Evolutionary conservation across 1,284 basidiomycete genomes (phyloP), one percentile per base, ranked within the genome.

Genomic region (Cutaneotrichosporon arboriforme): DNA sequence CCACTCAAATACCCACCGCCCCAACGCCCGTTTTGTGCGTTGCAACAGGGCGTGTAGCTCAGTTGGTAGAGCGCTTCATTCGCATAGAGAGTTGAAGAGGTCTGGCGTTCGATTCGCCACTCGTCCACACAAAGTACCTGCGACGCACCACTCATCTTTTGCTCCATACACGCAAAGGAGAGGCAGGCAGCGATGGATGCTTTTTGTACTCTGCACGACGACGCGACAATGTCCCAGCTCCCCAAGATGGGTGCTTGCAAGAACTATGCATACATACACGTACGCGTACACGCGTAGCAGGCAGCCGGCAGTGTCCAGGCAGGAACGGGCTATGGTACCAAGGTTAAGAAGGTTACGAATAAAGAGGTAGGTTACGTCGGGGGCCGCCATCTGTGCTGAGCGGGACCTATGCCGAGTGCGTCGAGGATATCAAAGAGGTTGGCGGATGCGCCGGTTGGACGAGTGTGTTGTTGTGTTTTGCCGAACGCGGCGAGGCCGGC

Each of bases 401-500:
- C 26, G 10, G 26, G 26, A 4, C 38, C 48, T 9, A 54, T 10
- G 5, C 53, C 53, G 13, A 54, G 14, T 21, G 49, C 44, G 15
- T 55, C 49, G 12, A 55, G 46, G 14, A 55, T 8, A 21, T 55
- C 54, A 15, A 55, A 55, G 17, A 55, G n/a, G 37, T 51, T 55
- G 3, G 35, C 36, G 2, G 39, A 36, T 34, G 34, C 10, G 2
- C 33, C 18, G 26, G 7, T 31, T 31, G 26, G 10, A 10, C 26
- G 4, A 14, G 39, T 9, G 18, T 46, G 8, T 31, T 31, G 15
- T 7, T 13, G 39, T 9, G 18, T 46, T 10, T 31, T 31, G 15
- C 35, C 49, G 21, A 51, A 55, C 26, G 46, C 49, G 14, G 51
- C 49, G 15, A 61, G 47, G 2, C 63, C 61, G 0, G 62, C 52